phyloP scores from a whole-genome alignment of 805 yeast species.

The Myxozyma mucilagina region DNA sequence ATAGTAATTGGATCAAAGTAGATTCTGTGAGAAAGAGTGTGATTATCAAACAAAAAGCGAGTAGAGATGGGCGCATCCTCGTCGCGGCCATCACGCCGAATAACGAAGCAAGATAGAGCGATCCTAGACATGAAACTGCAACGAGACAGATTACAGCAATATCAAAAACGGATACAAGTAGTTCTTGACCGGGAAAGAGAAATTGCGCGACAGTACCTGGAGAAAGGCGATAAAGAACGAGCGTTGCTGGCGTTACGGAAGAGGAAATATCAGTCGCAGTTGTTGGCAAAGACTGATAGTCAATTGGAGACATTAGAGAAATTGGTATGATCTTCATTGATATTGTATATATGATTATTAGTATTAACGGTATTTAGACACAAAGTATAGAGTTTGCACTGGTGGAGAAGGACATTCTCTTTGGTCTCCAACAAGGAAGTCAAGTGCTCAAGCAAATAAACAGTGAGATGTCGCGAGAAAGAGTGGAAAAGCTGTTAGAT shows the following conservation, averaged over 20 bases:
- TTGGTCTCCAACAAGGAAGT: conserved; percentile 81
- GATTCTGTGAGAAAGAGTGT: not conserved
- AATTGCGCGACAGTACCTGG: conserved; percentile 58
- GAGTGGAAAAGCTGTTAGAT: conserved; percentile 80
- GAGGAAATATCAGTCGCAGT: conserved; percentile 76
- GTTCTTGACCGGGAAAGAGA: conserved; percentile 63
- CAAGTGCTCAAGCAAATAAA: conserved; percentile 72
- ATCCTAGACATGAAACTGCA: conserved; percentile 84
- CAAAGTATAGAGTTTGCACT: conserved; percentile 75
- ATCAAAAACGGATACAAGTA: conserved; percentile 58
- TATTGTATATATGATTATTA: conserved; percentile 38
- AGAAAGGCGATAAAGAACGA: conserved; percentile 53
- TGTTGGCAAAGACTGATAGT: conserved; percentile 67
- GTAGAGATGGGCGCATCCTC: conserved; percentile 41
- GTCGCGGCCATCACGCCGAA: conserved; percentile 44
- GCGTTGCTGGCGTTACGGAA: conserved; percentile 72
- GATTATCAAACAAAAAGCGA: not conserved
- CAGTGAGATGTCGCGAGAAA: conserved; percentile 71
- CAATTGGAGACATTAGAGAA: conserved; percentile 80
- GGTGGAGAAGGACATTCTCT: conserved; percentile 79
- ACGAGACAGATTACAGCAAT: conserved; percentile 77
- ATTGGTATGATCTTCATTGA: conserved; percentile 50
- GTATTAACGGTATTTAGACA: conserved; percentile 22
- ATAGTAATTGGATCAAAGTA: not conserved
- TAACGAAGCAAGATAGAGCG: conserved; percentile 84